Conservation (phyloP, 768 basidiomycete species). For the Thelephora ganbajun region DNA sequence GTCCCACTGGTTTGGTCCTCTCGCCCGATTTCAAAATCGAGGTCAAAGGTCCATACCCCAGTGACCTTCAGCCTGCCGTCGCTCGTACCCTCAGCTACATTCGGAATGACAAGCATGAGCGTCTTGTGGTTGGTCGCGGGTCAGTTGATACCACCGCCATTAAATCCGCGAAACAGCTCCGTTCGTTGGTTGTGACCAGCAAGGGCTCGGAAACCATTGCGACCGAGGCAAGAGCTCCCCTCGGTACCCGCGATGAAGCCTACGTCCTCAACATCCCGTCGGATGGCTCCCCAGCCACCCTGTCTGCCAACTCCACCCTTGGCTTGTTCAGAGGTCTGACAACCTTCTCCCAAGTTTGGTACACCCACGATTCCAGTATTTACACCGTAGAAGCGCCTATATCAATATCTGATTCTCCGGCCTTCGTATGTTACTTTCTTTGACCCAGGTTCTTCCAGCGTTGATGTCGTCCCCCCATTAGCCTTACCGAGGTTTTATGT, state of each 20-base stretch:
- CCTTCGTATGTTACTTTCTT: conserved; percentile 33
- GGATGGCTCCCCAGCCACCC: conserved; percentile 36
- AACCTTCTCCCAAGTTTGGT: conserved; percentile 61
- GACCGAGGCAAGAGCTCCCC: conserved; percentile 33
- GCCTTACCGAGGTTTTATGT: conserved; percentile 68
- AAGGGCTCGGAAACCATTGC: conserved; percentile 29
- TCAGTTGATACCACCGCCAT: conserved; percentile 27
- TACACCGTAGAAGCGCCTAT: conserved; percentile 46
- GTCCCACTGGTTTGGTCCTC: conserved; percentile 22
- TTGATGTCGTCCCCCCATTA: no score
- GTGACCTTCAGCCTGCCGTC: conserved; percentile 47
- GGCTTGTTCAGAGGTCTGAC: conserved; percentile 61
- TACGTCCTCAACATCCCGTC: conserved; percentile 44
- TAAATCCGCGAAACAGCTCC: conserved; percentile 25
- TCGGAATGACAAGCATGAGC: conserved; percentile 38
- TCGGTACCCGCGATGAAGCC: conserved; percentile 40
- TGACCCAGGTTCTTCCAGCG: no score
- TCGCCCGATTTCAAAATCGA: conserved; percentile 36
- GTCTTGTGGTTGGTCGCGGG: conserved; percentile 48
- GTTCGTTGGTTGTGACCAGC: conserved; percentile 26
- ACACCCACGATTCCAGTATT: conserved; percentile 28
- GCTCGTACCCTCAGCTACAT: conserved; percentile 30
- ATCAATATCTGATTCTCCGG: conserved; percentile 46
- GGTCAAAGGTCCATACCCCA: conserved; percentile 27
- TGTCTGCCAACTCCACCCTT: conserved; percentile 49